phyloP scores from a whole-genome alignment of 73 alveolate genomes.

The Stentor roeselii region DNA sequence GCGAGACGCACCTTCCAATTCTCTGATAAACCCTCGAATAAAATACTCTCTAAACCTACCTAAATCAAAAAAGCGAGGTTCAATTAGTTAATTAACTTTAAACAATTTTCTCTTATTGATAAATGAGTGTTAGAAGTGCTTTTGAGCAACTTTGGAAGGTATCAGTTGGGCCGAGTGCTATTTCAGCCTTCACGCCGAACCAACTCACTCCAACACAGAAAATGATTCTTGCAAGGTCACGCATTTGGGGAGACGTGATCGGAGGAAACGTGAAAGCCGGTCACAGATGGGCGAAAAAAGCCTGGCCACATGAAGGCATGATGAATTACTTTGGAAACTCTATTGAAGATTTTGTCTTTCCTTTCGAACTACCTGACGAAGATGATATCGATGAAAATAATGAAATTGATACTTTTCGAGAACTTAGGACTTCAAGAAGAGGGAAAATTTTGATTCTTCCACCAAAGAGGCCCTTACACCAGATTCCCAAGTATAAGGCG shows the following conservation, averaged over 20 bases:
- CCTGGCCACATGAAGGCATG: not conserved
- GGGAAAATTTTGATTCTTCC: not conserved
- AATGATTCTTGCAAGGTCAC: constrained; percentile 45
- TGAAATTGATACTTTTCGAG: not conserved
- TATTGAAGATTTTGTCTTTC: not conserved
- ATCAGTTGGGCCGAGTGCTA: not conserved
- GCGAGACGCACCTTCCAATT: too few relatives aligned
- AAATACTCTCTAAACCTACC: too few relatives aligned
- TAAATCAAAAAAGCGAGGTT: too few relatives aligned
- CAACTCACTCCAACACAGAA: constrained; percentile 37
- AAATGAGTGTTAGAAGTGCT: too few relatives aligned
- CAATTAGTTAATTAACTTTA: too few relatives aligned
- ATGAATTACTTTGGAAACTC: not conserved
- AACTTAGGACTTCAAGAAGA: not conserved
- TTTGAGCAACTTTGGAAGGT: too few relatives aligned
- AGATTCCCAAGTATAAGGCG: not conserved
- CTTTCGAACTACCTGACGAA: not conserved
- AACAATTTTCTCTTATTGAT: too few relatives aligned
- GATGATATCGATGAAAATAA: not conserved
- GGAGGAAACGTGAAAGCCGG: constrained; percentile 55
- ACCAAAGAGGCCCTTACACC: not conserved
- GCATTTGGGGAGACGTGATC: constrained; percentile 64
- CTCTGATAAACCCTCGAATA: too few relatives aligned
- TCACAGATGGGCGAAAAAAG: not conserved
- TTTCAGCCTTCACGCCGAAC: not conserved